A percentile compares a stretch with the other conserved stretches of the same genome.
Conservation (phyloP, 345 rosid genomes). For the Angophora floribunda region DNA sequence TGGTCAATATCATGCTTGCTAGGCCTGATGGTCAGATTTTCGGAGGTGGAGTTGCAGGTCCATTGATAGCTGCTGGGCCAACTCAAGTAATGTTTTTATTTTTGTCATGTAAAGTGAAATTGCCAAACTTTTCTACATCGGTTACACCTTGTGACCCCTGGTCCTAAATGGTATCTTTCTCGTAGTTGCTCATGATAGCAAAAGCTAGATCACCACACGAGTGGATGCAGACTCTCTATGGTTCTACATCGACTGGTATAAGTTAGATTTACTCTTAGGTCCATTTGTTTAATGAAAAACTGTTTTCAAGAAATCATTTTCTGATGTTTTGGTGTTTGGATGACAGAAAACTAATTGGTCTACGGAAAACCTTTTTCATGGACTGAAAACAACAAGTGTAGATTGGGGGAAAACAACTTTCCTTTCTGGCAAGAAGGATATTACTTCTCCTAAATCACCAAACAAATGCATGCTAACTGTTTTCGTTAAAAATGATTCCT, state of each 20-base stretch:
- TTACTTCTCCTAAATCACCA: neutral
- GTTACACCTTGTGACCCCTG: neutral
- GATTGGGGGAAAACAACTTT: neutral
- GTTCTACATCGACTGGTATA: neutral
- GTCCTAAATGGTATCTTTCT: neutral
- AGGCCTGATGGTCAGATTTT: conserved; percentile 20
- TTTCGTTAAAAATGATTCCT: neutral
- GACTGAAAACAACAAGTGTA: neutral
- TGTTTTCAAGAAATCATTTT: neutral
- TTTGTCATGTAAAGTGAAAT: neutral
- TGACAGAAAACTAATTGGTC: neutral
- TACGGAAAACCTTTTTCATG: neutral
- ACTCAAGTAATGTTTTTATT: conserved; percentile 12
- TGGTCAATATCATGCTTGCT: conserved; percentile 17
- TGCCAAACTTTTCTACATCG: neutral
- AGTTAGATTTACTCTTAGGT: neutral
- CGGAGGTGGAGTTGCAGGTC: conserved; percentile 31
- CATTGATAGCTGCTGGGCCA: conserved; percentile 19
- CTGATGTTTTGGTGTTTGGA: neutral
- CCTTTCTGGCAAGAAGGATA: neutral
- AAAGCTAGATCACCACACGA: neutral
- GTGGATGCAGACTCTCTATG: neutral
- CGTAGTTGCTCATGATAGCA: neutral
- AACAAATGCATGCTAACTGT: neutral
- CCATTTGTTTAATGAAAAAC: neutral